Base-by-base conservation (phyloP, 139 green algal genomes). In the Pleodorina starrii region DNA sequence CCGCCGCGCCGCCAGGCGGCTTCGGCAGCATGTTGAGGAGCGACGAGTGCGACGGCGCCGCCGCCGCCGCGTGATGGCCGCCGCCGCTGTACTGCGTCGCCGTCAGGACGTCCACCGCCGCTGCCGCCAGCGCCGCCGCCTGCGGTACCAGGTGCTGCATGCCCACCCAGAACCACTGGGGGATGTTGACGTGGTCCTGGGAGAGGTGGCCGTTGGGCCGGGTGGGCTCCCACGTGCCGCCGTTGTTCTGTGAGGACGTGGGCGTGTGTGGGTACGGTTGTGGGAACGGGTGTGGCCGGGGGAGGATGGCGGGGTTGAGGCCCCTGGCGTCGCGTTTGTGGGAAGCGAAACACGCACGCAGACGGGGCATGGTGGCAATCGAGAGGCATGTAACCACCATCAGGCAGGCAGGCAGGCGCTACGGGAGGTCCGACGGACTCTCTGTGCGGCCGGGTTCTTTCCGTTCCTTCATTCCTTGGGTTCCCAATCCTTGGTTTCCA, bases 171-270 rank as follows among this genome's bases (percentile, higher is more conserved):
- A 89, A 89, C 84, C 84, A 89, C 2, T 32, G 25, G 0, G 84
- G 84, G 12, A 89, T 81, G 71, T 60, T 57, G 21, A 89, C 50
- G 48, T 89, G 84, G 40, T 89, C 69, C 23, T 81, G 84, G 2
- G 29, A 59, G 5, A 89, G 38, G 36, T 73, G 59, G 10, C 27
- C 27, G 50, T 21, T 25, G 11, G 69, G 27, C 23, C 36, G 29
- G 0, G 27, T 44, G 17, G 84, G 69, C 84, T 89, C 84, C 84
- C 84, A 89, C 5, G 84, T 83, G 51, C 84, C 84, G 38, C 36
- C 68, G 69, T 89, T 89, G 71, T 81, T 82, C 84, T 89, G 51
- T 1, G 10, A n/a, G 50, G 50, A 40, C 6, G 21, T 38, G 72
- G 72, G 4, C 23, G 66, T 74, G 23, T 40, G 66, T 17, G 66